Evolutionary conservation across 441 rosid genomes (phyloP), one percentile per base, ranked within the genome.

Genomic region (Sinapis alba): DNA sequence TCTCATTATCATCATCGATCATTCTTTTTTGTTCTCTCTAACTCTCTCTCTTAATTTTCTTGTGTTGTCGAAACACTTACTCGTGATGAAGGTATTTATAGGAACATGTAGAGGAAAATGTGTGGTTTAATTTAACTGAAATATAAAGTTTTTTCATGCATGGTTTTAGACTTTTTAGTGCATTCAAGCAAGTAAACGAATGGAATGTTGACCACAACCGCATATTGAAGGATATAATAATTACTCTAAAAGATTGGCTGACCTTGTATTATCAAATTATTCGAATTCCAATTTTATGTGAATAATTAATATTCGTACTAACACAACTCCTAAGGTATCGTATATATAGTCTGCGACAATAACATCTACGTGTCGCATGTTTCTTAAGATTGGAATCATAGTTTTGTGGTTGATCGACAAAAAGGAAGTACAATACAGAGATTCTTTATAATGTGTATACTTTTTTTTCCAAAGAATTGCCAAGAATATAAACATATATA

Each of bases 21-120:
- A 53, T 26, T 20, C 6, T 36, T 36, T 36, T 13, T 36, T 36
- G 13, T 28, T 28, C 34, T 28, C 34, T 32, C 54, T 54, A 38
- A 15, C 16, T 57, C 13, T 57, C 13, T n/a, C 16, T 32, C 16
- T 43, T 16, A 12, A 7, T 41, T 28, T 21, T 41, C 21, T 26
- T 41, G 19, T 64, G 57, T 36, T 28, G 34, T 26, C 21, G 24
- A 36, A 24, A 3, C 56, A 50, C 13, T 66, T 30, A 47, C 47
- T 66, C n/a, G 23, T 74, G 38, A 59, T 11, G 54, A 15, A 47
- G 61, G 62, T 74, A 74, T 74, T 66, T 67, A 74, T 74, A 66
- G 78, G 78, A 34, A 66, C 53, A 66, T 32, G 16, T 21, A n/a
- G 26, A 34, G 3, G 11, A 34, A 34, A 34, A 34, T 73, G 19